These are phyloP conservation scores for Eleusine indica DNA, from an alignment of 176 grass and related monocot species.

Conservation along the genomic window DNA sequence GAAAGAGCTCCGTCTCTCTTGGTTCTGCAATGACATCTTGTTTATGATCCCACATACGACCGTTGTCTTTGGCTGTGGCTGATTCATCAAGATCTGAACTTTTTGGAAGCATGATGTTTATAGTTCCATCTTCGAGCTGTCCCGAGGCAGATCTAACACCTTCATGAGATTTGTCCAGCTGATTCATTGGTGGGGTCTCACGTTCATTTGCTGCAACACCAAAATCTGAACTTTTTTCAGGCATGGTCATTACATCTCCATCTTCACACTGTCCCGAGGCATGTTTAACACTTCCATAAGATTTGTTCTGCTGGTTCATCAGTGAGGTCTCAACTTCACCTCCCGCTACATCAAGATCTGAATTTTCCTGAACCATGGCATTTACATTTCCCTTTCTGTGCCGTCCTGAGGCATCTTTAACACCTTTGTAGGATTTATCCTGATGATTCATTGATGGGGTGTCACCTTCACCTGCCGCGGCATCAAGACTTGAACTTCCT, in stretches of 20 bases:
- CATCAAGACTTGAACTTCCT: slow-evolving; percentile 3
- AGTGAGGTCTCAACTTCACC: neutral
- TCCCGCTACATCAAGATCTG: neutral
- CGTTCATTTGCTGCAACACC: neutral
- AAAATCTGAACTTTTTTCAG: neutral
- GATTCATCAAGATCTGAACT: slow-evolving; percentile 8
- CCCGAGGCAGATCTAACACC: neutral
- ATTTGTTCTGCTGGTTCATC: neutral
- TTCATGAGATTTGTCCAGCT: neutral
- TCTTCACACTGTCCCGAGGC: neutral
- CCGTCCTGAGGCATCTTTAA: neutral
- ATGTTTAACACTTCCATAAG: neutral
- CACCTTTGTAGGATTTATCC: neutral
- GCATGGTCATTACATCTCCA: neutral
- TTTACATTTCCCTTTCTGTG: neutral
- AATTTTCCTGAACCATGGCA: neutral
- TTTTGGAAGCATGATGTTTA: neutral
- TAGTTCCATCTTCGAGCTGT: neutral
- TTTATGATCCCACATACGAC: neutral
- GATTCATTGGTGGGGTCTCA: neutral
- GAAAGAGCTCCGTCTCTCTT: neutral
- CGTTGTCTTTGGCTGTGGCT: neutral
- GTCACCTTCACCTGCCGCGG: neutral
- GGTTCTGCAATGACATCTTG: neutral
- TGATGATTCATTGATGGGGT: neutral